phyloP scores from a whole-genome alignment of 2,329 filamentous ascomycete species.

The Phialophora expanda region DNA sequence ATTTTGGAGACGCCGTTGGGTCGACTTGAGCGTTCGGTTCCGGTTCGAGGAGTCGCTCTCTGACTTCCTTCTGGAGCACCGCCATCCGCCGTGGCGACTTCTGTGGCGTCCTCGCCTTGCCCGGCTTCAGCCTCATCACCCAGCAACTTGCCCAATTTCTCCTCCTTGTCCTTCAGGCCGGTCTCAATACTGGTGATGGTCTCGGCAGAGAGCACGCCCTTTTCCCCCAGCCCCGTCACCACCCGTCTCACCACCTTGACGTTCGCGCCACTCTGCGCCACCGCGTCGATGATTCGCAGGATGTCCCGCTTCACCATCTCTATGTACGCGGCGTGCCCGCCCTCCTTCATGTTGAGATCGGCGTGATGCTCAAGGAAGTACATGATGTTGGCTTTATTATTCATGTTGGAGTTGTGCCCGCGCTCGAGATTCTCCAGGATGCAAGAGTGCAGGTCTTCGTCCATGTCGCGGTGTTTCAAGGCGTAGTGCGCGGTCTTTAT shows the following conservation, averaged over 20 bases:
- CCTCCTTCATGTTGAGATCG: conserved; percentile 78
- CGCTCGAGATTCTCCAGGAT: conserved; percentile 93
- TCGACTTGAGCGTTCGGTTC: conserved; percentile 31
- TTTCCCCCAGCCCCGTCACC: conserved; percentile 70
- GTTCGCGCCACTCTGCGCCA: conserved; percentile 87
- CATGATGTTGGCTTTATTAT: conserved; percentile 97
- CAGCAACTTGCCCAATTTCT: conserved; percentile 64
- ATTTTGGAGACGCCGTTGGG: conserved; percentile 57
- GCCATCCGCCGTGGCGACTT: conserved; percentile 9
- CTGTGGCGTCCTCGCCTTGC: conserved; percentile 35
- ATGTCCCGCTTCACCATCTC: conserved; percentile 96
- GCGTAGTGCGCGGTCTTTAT: conserved; percentile 96
- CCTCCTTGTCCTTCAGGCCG: conserved; percentile 79
- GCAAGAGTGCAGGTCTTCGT: conserved; percentile 96
- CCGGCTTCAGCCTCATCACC: conserved; percentile 45
- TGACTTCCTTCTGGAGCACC: conserved; percentile 42
- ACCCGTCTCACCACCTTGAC: conserved; percentile 90
- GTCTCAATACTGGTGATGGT: conserved; percentile 81
- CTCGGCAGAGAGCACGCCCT: conserved; percentile 73
- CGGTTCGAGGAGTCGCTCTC: conserved; percentile 38
- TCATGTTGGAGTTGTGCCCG: conserved; percentile 86
- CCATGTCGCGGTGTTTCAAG: conserved; percentile 89
- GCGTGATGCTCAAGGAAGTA: conserved; percentile 97
- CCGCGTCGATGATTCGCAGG: conserved; percentile 85
- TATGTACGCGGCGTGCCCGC: conserved; percentile 75